Conservation (phyloP, 805 yeast species). For the Candida anglica region DNA sequence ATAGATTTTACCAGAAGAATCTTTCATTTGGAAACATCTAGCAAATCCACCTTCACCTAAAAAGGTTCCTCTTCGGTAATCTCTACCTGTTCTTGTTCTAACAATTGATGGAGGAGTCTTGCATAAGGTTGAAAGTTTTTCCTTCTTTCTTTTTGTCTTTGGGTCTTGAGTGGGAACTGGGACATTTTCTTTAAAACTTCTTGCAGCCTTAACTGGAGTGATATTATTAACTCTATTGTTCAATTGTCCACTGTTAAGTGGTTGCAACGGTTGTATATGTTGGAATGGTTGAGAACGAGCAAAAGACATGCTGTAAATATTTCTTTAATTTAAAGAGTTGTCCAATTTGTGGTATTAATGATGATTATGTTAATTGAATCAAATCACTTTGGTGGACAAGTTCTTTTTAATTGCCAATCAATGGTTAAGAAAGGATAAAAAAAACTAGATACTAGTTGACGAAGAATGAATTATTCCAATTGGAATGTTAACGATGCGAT, state of each 20-base stretch:
- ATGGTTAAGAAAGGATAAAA: too few relatives aligned
- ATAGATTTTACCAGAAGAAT: conserved; percentile 76
- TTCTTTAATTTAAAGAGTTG: too few relatives aligned
- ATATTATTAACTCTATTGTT: conserved; percentile 39
- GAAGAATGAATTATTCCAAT: too few relatives aligned
- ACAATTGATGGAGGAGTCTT: conserved; percentile 96
- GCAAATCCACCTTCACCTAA: conserved; percentile 99
- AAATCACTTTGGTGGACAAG: too few relatives aligned
- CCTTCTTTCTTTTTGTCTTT: conserved; percentile 58
- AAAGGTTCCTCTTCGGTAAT: conserved; percentile 84
- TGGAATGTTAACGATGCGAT: conserved; percentile 2
- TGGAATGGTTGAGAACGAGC: conserved; percentile 4
- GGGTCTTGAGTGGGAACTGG: conserved; percentile 15
- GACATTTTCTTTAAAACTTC: conserved; percentile 7
- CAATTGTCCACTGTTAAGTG: conserved; percentile 50
- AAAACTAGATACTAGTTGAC: too few relatives aligned
- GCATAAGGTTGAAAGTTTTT: conserved; percentile 84
- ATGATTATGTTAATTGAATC: too few relatives aligned
- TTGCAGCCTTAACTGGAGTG: conserved; percentile 25
- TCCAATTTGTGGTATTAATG: too few relatives aligned
- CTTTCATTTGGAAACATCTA: conserved; percentile 94
- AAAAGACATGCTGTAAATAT: neutral
- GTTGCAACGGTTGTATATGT: conserved; percentile 46
- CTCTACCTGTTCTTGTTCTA: conserved; percentile 80
- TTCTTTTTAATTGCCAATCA: too few relatives aligned